These are phyloP conservation scores for Tardiomyces digboiensis DNA, from an alignment of 1,139 yeast genomes.

Conservation along the genomic window DNA sequence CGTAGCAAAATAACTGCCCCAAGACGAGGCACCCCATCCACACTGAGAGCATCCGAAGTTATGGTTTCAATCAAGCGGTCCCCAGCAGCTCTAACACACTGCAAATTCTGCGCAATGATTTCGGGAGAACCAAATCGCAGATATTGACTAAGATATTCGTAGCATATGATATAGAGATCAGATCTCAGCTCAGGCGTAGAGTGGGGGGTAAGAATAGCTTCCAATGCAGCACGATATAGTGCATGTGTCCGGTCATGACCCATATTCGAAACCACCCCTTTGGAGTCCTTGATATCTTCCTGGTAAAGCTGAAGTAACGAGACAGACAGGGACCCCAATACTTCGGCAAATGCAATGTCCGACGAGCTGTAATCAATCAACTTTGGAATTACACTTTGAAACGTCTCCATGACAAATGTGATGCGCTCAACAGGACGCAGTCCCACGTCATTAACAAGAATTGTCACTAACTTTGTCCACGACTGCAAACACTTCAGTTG, in stretches of 20 bases:
- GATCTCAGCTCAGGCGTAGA: slow-evolving; percentile 63
- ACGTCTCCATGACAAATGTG: slow-evolving; percentile 63
- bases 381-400: slow-evolving; percentile 68
- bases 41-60: slow-evolving; percentile 69
- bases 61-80: slow-evolving; percentile 53
- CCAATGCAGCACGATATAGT: slow-evolving; percentile 62
- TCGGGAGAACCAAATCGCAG: slow-evolving; percentile 4
- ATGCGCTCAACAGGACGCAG: slow-evolving; percentile 35
- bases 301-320: slow-evolving; percentile 57
- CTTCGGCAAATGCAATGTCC: slow-evolving; percentile 63
- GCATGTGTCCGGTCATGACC: slow-evolving; percentile 48
- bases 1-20: slow-evolving; percentile 70
- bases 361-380: slow-evolving; percentile 63
- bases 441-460: slow-evolving; percentile 53
- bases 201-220: slow-evolving; percentile 61
- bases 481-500: slow-evolving; percentile 62
- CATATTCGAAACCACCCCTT: slow-evolving; percentile 4
- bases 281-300: slow-evolving; percentile 29
- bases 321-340: slow-evolving; percentile 66
- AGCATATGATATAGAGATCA: slow-evolving; percentile 67
- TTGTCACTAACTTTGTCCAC: slow-evolving; percentile 76
- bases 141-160: slow-evolving; percentile 46
- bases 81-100: slow-evolving; percentile 48
- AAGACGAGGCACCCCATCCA: slow-evolving; percentile 72
- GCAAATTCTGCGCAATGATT: slow-evolving; percentile 32